Evolutionary conservation across 495 filamentous ascomycete species (phyloP), one percentile per base, ranked within the genome.

Genomic region (Articulospora tetracladia): DNA sequence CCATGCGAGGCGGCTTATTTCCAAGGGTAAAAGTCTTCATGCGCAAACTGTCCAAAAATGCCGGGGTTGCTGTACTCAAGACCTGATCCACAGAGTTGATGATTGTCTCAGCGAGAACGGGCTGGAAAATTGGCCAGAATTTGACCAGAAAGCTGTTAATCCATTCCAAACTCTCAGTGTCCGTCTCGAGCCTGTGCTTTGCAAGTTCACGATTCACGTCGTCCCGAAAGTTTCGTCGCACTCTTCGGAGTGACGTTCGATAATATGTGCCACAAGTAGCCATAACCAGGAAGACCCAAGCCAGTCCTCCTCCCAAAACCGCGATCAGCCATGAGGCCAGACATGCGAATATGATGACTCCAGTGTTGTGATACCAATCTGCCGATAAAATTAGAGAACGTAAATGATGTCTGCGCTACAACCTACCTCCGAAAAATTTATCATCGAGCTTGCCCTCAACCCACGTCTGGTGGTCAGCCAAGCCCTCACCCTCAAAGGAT

Each of bases 301-400:
- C 93, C 3, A 99, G 77, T 28, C 94, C 94, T 60, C 93, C 93
- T 51, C 94, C 95, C 11, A 98, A 76, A 10, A 92, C 77, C 13
- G 93, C 94, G 41, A 97, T 75, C 3, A 96, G 73, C 93, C 93
- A 99, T 1, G 93, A 97, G 24, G 84, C 77, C 24, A 99, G 77
- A 66, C 92, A 97, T 24, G 94, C 92, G 67, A 99, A 97, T 46
- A 91, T 78, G 63, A 99, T 97, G 57, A 98, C 78, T 25, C 76
- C 94, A 17, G 92, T 86, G 72, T 99, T 98, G 71, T 98, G 92
- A 72, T 97, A 98, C 94, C 94, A 99, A 67, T 97, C 93, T 91
- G 60, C 23, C 22, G 51, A n/a, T 17, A 6, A n/a, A 12, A 44
- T 44, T 44, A 44, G 39, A 44, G 39, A 19, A 3, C 10, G 8